These are phyloP conservation scores for Trichoderma koningii DNA, from an alignment of 2,329 filamentous ascomycete species.

Conservation along the genomic window DNA sequence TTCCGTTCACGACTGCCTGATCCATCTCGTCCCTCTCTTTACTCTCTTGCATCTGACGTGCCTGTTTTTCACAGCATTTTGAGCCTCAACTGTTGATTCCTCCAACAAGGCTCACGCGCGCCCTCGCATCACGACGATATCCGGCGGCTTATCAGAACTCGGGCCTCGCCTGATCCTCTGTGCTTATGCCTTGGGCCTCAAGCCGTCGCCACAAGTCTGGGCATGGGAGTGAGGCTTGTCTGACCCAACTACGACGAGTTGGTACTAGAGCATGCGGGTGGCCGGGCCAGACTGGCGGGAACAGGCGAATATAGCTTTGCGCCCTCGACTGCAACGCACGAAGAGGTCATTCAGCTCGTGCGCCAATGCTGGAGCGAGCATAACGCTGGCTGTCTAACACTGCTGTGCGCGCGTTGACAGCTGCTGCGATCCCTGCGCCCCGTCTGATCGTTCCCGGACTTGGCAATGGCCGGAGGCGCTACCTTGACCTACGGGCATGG, in stretches of 20 bases:
- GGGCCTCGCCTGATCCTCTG: not conserved
- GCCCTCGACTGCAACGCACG: not conserved
- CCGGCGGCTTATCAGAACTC: slow-evolving; percentile 1
- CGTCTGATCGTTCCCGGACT: slow-evolving; percentile 4
- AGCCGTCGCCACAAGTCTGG: not conserved
- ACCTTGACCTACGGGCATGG: not conserved
- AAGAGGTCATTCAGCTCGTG: slow-evolving; percentile 1
- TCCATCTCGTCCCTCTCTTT: not conserved
- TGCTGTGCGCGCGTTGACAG: slow-evolving; percentile 17
- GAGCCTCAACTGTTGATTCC: not conserved
- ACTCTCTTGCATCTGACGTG: not conserved
- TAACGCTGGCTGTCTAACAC: not conserved
- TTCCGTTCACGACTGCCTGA: not conserved
- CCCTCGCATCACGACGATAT: not conserved
- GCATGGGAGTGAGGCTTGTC: not conserved
- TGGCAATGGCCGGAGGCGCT: not conserved
- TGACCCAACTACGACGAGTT: slow-evolving; percentile 18
- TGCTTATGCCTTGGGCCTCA: not conserved
- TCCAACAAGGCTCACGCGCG: not conserved
- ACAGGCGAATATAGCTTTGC: not conserved
- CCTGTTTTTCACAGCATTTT: not conserved
- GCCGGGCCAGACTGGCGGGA: slow-evolving; percentile 21
- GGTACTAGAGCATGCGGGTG: slow-evolving; percentile 22
- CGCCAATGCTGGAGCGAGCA: slow-evolving; percentile 3
- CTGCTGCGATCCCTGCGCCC: slow-evolving; percentile 1